These are phyloP conservation scores for Vitellaria paradoxa DNA, from an alignment of 179 eudicot species.

Conservation along the genomic window DNA sequence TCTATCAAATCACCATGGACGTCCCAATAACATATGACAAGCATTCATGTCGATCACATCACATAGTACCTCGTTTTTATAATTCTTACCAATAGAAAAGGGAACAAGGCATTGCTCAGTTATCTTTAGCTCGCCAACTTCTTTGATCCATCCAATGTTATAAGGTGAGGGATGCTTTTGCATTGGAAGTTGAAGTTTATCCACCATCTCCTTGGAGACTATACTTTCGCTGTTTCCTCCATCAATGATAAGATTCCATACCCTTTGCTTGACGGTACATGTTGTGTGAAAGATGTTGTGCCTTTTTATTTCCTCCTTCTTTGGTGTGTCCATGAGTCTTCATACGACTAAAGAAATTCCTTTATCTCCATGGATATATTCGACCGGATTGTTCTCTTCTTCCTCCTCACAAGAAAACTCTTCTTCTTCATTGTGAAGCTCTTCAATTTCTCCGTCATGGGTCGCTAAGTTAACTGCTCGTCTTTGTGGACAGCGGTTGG, in stretches of 20 bases:
- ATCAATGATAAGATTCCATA: background rate
- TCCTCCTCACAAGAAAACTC: too few species aligned
- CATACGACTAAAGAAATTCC: background rate
- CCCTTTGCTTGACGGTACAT: background rate
- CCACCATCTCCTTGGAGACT: background rate
- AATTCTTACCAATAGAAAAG: background rate
- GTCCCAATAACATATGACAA: background rate
- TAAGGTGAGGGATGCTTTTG: background rate
- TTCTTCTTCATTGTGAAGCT: too few species aligned
- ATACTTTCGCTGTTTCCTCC: slow-evolving; percentile 6
- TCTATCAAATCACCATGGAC: background rate
- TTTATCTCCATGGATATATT: background rate
- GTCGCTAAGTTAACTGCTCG: background rate
- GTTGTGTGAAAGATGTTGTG: background rate
- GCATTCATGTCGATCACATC: slow-evolving; percentile 2
- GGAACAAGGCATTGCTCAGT: background rate
- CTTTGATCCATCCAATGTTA: background rate
- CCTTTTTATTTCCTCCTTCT: background rate
- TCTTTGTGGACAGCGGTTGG: background rate
- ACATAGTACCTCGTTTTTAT: background rate
- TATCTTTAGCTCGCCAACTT: background rate
- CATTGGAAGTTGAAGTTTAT: background rate
- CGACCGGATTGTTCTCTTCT: background rate
- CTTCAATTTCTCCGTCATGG: background rate
- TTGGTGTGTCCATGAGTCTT: background rate